These are phyloP conservation scores for Fulvia fulva DNA, from an alignment of 2,329 filamentous ascomycete species.

Conservation along the genomic window DNA sequence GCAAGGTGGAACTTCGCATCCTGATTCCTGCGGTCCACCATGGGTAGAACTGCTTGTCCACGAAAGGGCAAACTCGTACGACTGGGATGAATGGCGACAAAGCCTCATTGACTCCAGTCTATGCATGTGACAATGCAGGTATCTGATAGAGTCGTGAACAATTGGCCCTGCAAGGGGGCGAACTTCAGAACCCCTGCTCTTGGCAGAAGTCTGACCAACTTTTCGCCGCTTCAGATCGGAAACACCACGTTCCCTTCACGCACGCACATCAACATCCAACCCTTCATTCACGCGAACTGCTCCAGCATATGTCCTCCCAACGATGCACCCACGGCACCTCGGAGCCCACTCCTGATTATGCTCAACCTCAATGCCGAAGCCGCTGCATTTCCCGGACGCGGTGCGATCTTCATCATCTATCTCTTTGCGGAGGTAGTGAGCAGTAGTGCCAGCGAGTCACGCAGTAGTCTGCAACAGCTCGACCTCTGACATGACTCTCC, in stretches of 20 bases:
- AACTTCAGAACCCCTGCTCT: no score
- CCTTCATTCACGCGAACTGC: background rate
- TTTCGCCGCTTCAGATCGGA: background rate
- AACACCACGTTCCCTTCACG: background rate
- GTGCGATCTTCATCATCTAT: background rate
- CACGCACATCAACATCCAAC: background rate
- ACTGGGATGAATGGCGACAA: background rate
- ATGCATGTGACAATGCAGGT: background rate
- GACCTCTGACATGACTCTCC: background rate
- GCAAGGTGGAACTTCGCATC: background rate
- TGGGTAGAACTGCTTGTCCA: background rate
- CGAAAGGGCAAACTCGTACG: background rate
- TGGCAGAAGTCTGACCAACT: background rate
- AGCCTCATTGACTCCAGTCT: background rate
- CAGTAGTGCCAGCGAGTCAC: background rate
- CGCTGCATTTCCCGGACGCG: background rate
- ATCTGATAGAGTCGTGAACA: background rate
- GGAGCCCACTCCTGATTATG: background rate
- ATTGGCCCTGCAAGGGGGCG: no score
- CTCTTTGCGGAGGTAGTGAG: background rate
- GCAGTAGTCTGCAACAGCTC: background rate
- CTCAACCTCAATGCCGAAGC: background rate
- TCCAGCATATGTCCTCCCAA: background rate
- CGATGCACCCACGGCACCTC: background rate
- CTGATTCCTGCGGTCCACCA: background rate